Percentiles rank a stretch among this genome's conserved stretches.
phyloP scores from a whole-genome alignment of 192 early-diverging fungal genomes.

The Fimicolochytrium jonesii region DNA sequence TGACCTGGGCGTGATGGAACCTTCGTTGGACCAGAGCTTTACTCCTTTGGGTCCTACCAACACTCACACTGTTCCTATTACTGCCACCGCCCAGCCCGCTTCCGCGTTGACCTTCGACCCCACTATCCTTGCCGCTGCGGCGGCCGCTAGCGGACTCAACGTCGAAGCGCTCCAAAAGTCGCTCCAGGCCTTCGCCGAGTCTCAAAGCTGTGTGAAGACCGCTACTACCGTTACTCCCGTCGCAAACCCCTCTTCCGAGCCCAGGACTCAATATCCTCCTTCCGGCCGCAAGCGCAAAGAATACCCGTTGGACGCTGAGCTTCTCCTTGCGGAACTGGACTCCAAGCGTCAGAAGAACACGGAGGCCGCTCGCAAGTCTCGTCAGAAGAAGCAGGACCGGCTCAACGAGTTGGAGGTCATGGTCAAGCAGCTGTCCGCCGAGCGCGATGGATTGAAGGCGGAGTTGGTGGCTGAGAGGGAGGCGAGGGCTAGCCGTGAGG shows the following conservation, averaged over 20 bases:
- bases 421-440: conserved; percentile 67
- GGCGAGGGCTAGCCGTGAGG: too few species aligned
- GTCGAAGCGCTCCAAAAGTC: conserved; percentile 17
- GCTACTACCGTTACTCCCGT: neutral
- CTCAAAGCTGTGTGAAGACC: conserved; percentile 11
- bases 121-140: conserved; percentile 2
- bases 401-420: conserved; percentile 68
- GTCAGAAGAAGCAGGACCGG: conserved; percentile 71
- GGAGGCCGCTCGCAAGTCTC: conserved; percentile 88
- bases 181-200: conserved; percentile 6
- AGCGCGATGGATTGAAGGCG: conserved; percentile 28
- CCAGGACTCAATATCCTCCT: neutral
- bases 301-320: conserved; percentile 30
- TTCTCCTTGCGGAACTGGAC: conserved; percentile 36
- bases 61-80: too few species aligned
- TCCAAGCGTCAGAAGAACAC: conserved; percentile 64
- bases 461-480: conserved; percentile 26
- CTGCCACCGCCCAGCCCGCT: too few species aligned
- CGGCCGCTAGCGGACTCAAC: conserved; percentile 8
- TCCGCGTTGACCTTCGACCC: neutral
- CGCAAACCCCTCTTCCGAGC: neutral
- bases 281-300: conserved; percentile 43
- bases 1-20: too few species aligned
- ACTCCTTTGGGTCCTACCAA: too few species aligned
- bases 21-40: too few species aligned